phyloP scores from a whole-genome alignment of 192 early-diverging fungal genomes.

The Umbelopsis vinacea region DNA sequence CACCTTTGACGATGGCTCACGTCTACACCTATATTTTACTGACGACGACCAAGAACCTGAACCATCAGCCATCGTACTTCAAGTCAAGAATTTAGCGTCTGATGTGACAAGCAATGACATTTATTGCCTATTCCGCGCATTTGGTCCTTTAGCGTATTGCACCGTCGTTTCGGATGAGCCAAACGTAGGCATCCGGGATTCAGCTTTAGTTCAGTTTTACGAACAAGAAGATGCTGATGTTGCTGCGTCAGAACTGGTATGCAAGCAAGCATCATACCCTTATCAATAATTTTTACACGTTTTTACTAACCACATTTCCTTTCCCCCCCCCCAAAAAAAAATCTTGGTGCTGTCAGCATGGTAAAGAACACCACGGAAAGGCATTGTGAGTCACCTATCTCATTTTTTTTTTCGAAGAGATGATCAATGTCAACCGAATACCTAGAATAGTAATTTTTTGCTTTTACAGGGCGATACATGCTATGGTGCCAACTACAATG shows the following conservation, averaged over 20 bases:
- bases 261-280: neutral
- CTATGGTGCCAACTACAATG: neutral
- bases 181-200: slow-evolving; percentile 15
- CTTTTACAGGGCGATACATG: neutral
- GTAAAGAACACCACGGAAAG: slow-evolving; percentile 13
- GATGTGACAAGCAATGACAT: slow-evolving; percentile 12
- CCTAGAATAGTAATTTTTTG: slow-evolving; percentile 1
- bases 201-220: slow-evolving; percentile 38
- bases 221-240: slow-evolving; percentile 27
- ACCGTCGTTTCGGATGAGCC: slow-evolving; percentile 13
- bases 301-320: too few species aligned
- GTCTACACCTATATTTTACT: slow-evolving; percentile 28
- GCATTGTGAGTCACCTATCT: neutral
- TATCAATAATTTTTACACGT: neutral
- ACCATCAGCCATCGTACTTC: slow-evolving; percentile 25
- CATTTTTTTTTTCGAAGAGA: neutral
- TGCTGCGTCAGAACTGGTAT: slow-evolving; percentile 29
- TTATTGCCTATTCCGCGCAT: slow-evolving; percentile 28
- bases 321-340: too few species aligned
- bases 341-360: neutral
- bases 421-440: neutral
- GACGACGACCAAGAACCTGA: slow-evolving; percentile 18
- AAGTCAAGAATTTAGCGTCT: slow-evolving; percentile 27
- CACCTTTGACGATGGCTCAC: slow-evolving; percentile 6
- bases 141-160: slow-evolving; percentile 33